Evolutionary conservation across 768 basidiomycete species (phyloP).

Genomic region (Russula olivacea): DNA sequence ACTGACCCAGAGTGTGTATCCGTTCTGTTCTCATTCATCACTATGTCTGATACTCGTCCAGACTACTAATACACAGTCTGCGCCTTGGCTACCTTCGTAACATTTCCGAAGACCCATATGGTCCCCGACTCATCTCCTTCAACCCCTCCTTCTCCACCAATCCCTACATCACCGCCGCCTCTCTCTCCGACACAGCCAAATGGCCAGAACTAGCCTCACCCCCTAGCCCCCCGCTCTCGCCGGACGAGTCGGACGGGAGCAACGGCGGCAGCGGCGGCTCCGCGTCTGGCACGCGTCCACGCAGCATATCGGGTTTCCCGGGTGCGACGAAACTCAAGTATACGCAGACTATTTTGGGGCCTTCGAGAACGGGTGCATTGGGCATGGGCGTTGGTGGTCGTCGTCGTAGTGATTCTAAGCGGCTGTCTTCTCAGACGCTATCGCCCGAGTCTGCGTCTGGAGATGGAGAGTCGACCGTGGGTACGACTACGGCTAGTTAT

Average conservation of each 20-base stretch:
- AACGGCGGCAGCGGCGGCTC: constrained; percentile 22
- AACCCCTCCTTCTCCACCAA: constrained; percentile 73
- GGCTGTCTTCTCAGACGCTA: background rate
- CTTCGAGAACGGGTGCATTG: constrained; percentile 56
- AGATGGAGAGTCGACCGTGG: background rate
- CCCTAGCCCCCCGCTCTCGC: constrained; percentile 63
- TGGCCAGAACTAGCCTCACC: constrained; percentile 84
- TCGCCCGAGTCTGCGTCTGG: background rate
- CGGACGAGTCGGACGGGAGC: constrained; percentile 51
- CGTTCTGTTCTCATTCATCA: background rate
- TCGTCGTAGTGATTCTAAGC: background rate
- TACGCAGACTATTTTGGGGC: constrained; percentile 84
- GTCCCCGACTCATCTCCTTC: constrained; percentile 72
- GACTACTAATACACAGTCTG: constrained; percentile 76
- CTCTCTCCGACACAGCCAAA: constrained; percentile 67
- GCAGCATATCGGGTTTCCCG: constrained; percentile 37
- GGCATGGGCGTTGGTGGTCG: constrained; percentile 69
- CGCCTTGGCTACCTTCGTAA: constrained; percentile 84
- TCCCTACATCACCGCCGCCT: constrained; percentile 75
- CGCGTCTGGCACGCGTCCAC: constrained; percentile 18
- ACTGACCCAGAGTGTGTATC: constrained; percentile 24
- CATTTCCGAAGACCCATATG: constrained; percentile 83
- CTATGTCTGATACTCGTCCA: constrained; percentile 26
- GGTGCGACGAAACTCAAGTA: constrained; percentile 62
- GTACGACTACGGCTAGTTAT: background rate